A percentile compares a stretch with the other conserved stretches of the same genome.
Evolutionary conservation across 2,329 filamentous ascomycete genomes (phyloP).

Genomic region (Verticillium dahliae): DNA sequence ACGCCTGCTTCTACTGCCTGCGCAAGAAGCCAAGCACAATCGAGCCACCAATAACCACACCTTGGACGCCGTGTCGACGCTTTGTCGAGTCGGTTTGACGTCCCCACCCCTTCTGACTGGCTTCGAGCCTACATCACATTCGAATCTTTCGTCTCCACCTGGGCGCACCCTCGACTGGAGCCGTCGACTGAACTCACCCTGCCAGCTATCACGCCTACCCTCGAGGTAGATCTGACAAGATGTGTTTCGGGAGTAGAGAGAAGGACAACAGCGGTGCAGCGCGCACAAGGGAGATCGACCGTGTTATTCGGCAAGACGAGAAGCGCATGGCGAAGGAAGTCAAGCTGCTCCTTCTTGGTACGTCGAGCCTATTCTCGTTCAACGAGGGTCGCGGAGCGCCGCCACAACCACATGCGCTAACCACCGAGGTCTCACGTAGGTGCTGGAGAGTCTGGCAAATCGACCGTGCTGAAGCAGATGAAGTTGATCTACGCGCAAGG

Average conservation of each 20-base stretch:
- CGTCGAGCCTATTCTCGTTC: constrained; percentile 18
- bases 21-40: background rate
- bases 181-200: background rate
- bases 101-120: background rate
- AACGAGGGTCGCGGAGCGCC: background rate
- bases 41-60: background rate
- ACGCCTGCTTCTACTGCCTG: background rate
- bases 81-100: background rate
- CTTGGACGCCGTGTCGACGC: background rate
- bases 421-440: constrained; percentile 44
- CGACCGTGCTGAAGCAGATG: constrained; percentile 98
- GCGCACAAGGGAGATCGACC: constrained; percentile 75
- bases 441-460: constrained; percentile 87
- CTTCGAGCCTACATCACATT: background rate
- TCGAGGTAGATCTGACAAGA: constrained; percentile 23
- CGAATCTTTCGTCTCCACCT: background rate
- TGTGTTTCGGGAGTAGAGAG: constrained; percentile 59
- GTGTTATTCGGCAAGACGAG: constrained; percentile 77
- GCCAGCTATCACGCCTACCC: background rate
- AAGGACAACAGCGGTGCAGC: constrained; percentile 41
- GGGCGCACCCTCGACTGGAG: background rate
- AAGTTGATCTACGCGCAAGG: constrained; percentile 93
- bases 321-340: constrained; percentile 82
- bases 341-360: constrained; percentile 90
- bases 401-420: background rate